Base-by-base conservation (phyloP, 169 alveolate genomes). In the Plasmodium ovale region DNA sequence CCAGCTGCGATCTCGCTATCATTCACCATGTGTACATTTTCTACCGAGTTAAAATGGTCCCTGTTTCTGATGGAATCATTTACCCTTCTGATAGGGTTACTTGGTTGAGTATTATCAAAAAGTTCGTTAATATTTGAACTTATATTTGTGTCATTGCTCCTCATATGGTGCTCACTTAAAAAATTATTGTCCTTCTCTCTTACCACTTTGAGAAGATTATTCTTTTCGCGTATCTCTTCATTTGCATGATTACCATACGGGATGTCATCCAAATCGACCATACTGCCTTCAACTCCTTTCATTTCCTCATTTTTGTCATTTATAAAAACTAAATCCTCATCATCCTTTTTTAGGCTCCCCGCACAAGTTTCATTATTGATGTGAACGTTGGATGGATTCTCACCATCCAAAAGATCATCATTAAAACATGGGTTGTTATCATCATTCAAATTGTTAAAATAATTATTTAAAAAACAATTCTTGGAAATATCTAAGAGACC, bases 401-500 rank as follows among this genome's bases (percentile, higher is more conserved):
- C 56, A 35, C 56, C 72, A 56, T 39, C 25, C 16, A 21, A 44
- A 6, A 9, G 27, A 51, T 19, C n/a, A 51, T 23, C 25, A 44
- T 64, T 12, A 19, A 53, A 60, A 2, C 12, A 23, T 42, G 56
- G n/a, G 56, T 16, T 65, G 27, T 29, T 9, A 12, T 62, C 77
- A 9, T 49, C 60, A 33, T 77, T 56, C 54, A 77, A 77, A 53
- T 49, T 77, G 27, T 77, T 77, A 44, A 77, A 77, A 53, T 64
- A 77, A 62, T 62, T 47, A 54, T 77, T 77, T 53, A 77, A 67
- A 53, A 77, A 77, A 25, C 59, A 60, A 31, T 42, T 77, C 54
- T 77, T 77, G n/a, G 88, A 77, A 42, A 77, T 77, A 67, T 77
- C 88, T 0, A 77, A 65, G 29, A 62, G 4, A 4, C 44, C 51